These are phyloP conservation scores for Agapanthus africanus DNA, from an alignment of 106 monocot species.

Conservation along the genomic window DNA sequence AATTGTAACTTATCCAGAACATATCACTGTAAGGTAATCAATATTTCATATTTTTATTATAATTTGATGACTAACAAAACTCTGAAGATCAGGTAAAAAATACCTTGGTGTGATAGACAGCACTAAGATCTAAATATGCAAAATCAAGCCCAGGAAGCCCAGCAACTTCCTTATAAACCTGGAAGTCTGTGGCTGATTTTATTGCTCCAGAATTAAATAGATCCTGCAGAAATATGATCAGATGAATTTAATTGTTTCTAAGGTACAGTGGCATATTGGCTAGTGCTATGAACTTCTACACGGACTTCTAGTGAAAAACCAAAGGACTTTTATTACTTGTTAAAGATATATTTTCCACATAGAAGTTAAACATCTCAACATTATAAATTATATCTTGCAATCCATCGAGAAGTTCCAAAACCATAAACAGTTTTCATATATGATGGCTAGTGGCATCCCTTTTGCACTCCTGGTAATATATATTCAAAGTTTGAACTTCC, in stretches of 20 bases:
- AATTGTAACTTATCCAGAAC: not conserved
- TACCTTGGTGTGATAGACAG: conserved; percentile 93
- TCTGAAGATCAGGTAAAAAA: not conserved
- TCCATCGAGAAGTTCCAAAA: not conserved
- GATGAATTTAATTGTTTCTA: no score
- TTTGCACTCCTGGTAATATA: not conserved
- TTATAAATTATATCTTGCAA: not conserved
- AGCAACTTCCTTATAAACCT: conserved; percentile 90
- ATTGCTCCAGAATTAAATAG: conserved; percentile 83
- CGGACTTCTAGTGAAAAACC: not conserved
- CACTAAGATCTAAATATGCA: conserved; percentile 72
- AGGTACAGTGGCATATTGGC: no score
- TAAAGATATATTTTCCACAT: not conserved
- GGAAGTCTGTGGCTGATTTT: conserved; percentile 95
- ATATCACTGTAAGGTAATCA: not conserved
- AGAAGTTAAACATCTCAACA: not conserved
- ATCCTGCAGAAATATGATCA: conserved; percentile 60
- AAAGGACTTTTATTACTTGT: not conserved
- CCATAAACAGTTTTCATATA: not conserved
- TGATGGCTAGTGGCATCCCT: not conserved
- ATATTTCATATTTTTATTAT: not conserved
- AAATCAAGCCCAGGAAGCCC: conserved; percentile 94
- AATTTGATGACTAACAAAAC: not conserved
- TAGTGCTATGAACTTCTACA: no score
- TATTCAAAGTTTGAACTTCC: not conserved